Evolutionary conservation across 2,329 filamentous ascomycete genomes (phyloP), one percentile per base, ranked within the genome.

Genomic region (Lasiodiplodia citricola): DNA sequence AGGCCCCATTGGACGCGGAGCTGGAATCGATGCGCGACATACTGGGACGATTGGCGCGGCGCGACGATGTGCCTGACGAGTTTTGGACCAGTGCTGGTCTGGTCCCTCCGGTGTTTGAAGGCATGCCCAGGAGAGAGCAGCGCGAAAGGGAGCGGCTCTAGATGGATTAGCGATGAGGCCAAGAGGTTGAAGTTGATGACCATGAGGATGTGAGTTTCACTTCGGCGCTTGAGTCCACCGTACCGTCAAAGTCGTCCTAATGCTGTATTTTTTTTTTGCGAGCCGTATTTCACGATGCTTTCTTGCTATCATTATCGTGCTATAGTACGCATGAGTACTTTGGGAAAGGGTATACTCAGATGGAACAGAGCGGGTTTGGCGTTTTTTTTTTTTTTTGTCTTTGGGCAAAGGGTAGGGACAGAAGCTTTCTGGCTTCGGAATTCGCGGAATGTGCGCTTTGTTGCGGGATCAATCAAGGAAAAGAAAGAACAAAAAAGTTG

Each of bases 51-150:
- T 84, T 96, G 67, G 88, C 90, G 41, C 85, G 87, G 21, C 84
- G 92, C 28, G 87, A 92, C 75, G 91, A 94, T 73, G 91, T 96
- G 66, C 91, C 92, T 0, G 92, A 96, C 70, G 90, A 93, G 71
- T 94, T 91, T 89, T 96, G 93, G 93, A 79, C 79, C 66, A 81
- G 79, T 23, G 80, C 83, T 21, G 82, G 82, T 14, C 71, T 84
- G 68, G 50, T 44, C 25, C 58, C 58, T 21, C 58, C 58, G 25
- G 25, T 63, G 58, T 18, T 37, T 21, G 65, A 57, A 35, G 50
- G 44, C 41, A 28, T 28, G 41, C 41, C 47, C 41, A 35, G 44
- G 41, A 44, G 58, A 14, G 58, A 63, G 41, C 38, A 44, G 37
- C 57, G 57, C 16, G 58, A 63, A 18, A 37, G 58, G 41, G 58